phyloP scores from a whole-genome alignment of 179 eudicot species.

The Gypsophila paniculata region DNA sequence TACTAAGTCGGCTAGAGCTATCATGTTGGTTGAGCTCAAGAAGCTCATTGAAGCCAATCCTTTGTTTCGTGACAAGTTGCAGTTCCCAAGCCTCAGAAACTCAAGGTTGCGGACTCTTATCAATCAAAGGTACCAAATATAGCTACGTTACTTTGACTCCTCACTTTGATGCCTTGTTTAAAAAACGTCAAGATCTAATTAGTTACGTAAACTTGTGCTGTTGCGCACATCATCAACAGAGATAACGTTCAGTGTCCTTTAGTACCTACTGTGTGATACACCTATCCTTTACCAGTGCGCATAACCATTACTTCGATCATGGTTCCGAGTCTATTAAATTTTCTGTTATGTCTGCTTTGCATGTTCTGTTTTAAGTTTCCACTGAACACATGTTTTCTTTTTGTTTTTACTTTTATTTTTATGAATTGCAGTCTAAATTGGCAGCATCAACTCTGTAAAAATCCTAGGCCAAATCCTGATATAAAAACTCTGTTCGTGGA shows the following conservation, averaged over 20 bases:
- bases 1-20: slow-evolving; percentile 84
- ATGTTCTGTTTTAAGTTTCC: background rate
- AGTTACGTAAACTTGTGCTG: background rate
- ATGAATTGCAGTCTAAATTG: slow-evolving; percentile 70
- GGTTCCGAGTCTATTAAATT: background rate
- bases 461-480: slow-evolving; percentile 89
- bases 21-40: slow-evolving; percentile 92
- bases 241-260: background rate
- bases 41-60: slow-evolving; percentile 96
- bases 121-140: slow-evolving; percentile 62
- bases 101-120: slow-evolving; percentile 84
- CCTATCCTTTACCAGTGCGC: too few species aligned
- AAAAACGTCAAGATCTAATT: background rate
- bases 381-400: background rate
- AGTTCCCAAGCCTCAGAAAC: slow-evolving; percentile 73
- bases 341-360: background rate
- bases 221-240: background rate
- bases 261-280: too few species aligned
- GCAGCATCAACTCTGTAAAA: slow-evolving; percentile 97
- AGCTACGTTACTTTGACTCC: too few species aligned
- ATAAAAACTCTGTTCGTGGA: slow-evolving; percentile 90
- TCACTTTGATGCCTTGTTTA: background rate
- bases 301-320: too few species aligned
- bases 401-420: background rate
- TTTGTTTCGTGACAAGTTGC: slow-evolving; percentile 87